These are phyloP conservation scores for Haplographium delicatum DNA, from an alignment of 495 filamentous ascomycete species.

Conservation along the genomic window DNA sequence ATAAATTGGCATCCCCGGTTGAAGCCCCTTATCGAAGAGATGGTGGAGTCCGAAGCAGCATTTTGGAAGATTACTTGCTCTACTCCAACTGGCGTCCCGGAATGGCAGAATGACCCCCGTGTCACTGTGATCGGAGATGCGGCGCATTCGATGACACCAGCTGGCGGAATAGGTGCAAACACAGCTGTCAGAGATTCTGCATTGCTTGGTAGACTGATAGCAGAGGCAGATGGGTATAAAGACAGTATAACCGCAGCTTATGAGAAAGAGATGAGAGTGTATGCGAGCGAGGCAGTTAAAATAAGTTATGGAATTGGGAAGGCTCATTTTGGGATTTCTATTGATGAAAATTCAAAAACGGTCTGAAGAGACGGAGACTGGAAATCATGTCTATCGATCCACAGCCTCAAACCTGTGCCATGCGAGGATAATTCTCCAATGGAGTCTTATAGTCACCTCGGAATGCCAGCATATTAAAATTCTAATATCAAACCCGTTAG, in stretches of 20 bases:
- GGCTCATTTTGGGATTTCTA: conserved; percentile 32
- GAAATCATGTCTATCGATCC: background rate
- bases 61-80: conserved; percentile 57
- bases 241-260: conserved; percentile 43
- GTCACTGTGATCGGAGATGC: conserved; percentile 61
- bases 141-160: conserved; percentile 57
- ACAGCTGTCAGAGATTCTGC: conserved; percentile 50
- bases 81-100: conserved; percentile 41
- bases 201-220: conserved; percentile 39
- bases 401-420: background rate
- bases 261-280: conserved; percentile 52
- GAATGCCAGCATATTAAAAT: no score
- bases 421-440: no score
- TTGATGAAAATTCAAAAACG: conserved; percentile 34
- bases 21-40: conserved; percentile 45
- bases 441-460: no score
- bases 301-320: conserved; percentile 39
- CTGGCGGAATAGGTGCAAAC: conserved; percentile 54
- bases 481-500: no score
- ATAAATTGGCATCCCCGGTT: conserved; percentile 43
- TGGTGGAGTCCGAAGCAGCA: conserved; percentile 43
- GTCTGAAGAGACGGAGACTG: conserved; percentile 15
- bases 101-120: conserved; percentile 43
- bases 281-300: conserved; percentile 44
- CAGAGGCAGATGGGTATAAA: conserved; percentile 36